Evolutionary conservation across 2,329 filamentous ascomycete species (phyloP).

Genomic region (Onygena corvina): DNA sequence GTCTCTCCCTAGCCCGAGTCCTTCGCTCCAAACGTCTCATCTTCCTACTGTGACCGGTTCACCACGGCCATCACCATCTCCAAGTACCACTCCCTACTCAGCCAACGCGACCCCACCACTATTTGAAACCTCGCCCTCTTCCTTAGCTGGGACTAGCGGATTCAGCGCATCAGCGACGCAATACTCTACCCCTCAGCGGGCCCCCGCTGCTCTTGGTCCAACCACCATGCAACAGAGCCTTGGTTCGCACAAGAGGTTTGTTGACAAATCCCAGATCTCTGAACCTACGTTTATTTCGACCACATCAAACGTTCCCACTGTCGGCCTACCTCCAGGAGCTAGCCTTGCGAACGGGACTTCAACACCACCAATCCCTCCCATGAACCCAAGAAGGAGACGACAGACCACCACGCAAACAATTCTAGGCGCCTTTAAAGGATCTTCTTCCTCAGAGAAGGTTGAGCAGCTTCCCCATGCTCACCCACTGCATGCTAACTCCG

Average conservation of each 20-base stretch:
- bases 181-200: slow-evolving; percentile 17
- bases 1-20: slow-evolving; percentile 20
- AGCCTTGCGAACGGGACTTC: slow-evolving; percentile 40
- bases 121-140: slow-evolving; percentile 33
- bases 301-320: slow-evolving; percentile 47
- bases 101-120: slow-evolving; percentile 45
- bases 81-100: slow-evolving; percentile 36
- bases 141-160: slow-evolving; percentile 27
- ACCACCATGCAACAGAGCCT: slow-evolving; percentile 18
- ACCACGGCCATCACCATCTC: slow-evolving; percentile 33
- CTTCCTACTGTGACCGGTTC: slow-evolving; percentile 29
- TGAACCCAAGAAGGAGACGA: slow-evolving; percentile 48
- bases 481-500: slow-evolving; percentile 8
- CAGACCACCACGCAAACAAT: slow-evolving; percentile 35
- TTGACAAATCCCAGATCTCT: slow-evolving; percentile 51
- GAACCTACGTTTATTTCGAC: slow-evolving; percentile 44
- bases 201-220: slow-evolving; percentile 8
- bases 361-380: slow-evolving; percentile 45
- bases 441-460: slow-evolving; percentile 20
- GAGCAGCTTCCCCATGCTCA: slow-evolving; percentile 21
- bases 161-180: slow-evolving; percentile 9
- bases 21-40: slow-evolving; percentile 17
- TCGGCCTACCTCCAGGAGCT: slow-evolving; percentile 46
- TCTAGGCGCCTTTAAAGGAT: slow-evolving; percentile 27
- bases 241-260: slow-evolving; percentile 41